Evolutionary conservation across 768 basidiomycete genomes (phyloP), one percentile per base, ranked within the genome.

Genomic region (Collybia nuda): DNA sequence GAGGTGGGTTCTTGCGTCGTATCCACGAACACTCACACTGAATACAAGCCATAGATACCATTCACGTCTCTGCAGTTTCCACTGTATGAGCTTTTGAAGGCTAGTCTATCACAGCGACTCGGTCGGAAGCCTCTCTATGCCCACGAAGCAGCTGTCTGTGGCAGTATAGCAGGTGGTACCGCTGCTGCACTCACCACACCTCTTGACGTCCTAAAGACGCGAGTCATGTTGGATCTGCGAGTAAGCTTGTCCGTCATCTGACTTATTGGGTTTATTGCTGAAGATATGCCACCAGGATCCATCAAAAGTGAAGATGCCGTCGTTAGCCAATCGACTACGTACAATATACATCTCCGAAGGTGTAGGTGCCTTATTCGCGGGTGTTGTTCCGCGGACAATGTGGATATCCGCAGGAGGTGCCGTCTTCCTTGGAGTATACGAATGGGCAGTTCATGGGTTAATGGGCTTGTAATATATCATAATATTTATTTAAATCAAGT

Each of bases 321-420:
- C 86, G 2, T 66, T 91, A 39, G 55, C 72, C 1, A 66, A 66
- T 11, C 82, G 90, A 26, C 67, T 93, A 22, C 60, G 68, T 26
- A 73, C 77, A 6, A 98, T 99, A 53, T 87, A 88, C 58, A 54
- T 63, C 6, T 63, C 67, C 0, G 96, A 96, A 66, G 96, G 97
- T 2, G 45, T 72, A 1, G 71, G 64, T 26, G 91, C 91, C 2
- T 73, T 99, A 4, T 98, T 96, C 62, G 70, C 88, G 5, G 97
- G 97, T 9, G 80, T 89, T 37, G 78, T 95, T 6, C 96, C 96
- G 21, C 81, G 97, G 63, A 98, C 95, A 35, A 64, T 97, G 45
- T 98, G 96, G 89, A 98, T 99, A 62, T 93, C 93, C 1, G 85
- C 91, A 2, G 97, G 97, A 2, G 97, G 97, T 2, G 94, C 95